These are phyloP conservation scores for Alisma plantagoaquatica DNA, from an alignment of 106 monocot species.

Conservation along the genomic window DNA sequence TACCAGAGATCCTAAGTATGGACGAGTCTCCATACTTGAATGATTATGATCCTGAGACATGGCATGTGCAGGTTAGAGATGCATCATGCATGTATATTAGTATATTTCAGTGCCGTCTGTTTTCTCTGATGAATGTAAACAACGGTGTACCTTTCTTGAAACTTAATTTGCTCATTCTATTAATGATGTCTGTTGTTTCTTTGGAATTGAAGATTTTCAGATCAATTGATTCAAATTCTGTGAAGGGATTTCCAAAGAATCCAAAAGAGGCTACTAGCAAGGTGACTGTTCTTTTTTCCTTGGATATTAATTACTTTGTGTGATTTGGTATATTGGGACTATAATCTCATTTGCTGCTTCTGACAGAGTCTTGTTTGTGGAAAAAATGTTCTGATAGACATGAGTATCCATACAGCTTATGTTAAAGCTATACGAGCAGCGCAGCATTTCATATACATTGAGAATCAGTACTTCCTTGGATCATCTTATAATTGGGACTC, in stretches of 20 bases:
- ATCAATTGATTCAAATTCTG: slow-evolving; percentile 95
- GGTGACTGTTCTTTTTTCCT: slow-evolving; percentile 18
- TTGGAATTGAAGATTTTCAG: slow-evolving; percentile 53
- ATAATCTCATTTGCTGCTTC: too few species aligned
- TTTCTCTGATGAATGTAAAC: too few species aligned
- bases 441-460: slow-evolving; percentile 93
- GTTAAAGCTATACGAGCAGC: slow-evolving; percentile 91
- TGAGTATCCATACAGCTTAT: slow-evolving; percentile 96
- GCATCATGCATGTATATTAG: background rate
- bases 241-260: slow-evolving; percentile 91
- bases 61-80: slow-evolving; percentile 75
- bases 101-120: background rate
- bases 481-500: slow-evolving; percentile 89
- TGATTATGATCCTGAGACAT: slow-evolving; percentile 67
- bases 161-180: background rate
- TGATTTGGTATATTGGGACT: too few species aligned
- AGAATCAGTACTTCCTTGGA: slow-evolving; percentile 92
- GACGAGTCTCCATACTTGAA: slow-evolving; percentile 32
- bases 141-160: too few species aligned
- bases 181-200: background rate
- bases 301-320: too few species aligned
- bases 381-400: slow-evolving; percentile 90
- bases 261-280: slow-evolving; percentile 62
- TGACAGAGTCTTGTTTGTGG: slow-evolving; percentile 93
- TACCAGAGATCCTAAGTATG: slow-evolving; percentile 43